phyloP scores from a whole-genome alignment of 2,329 filamentous ascomycete species.

The Tolypocladium endophyticum region DNA sequence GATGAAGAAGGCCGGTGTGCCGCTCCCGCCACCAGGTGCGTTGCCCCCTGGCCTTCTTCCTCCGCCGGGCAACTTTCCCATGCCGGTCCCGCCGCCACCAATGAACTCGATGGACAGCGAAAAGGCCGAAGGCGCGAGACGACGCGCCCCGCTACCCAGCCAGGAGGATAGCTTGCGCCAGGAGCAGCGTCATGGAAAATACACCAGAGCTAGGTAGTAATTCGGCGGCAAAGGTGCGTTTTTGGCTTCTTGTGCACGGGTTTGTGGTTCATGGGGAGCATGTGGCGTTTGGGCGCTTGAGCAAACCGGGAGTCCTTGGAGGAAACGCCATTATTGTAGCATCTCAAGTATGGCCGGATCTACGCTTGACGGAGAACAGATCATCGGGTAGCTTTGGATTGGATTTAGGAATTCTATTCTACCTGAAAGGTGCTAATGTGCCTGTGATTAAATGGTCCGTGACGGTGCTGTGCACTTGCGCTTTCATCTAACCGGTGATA shows the following conservation, averaged over 20 bases:
- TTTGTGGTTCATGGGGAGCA: background rate
- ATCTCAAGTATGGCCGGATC: background rate
- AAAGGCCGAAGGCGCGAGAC: slow-evolving; percentile 24
- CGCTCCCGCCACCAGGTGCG: slow-evolving; percentile 42
- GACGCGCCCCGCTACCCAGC: slow-evolving; percentile 65
- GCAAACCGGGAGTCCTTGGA: background rate
- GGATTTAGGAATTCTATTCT: background rate
- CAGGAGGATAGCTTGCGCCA: slow-evolving; percentile 73
- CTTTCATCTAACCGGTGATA: slow-evolving; percentile 1
- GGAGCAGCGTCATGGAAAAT: slow-evolving; percentile 60
- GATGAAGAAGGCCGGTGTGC: slow-evolving; percentile 55
- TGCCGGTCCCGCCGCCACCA: slow-evolving; percentile 26
- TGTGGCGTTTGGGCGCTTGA: background rate
- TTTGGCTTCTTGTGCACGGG: background rate
- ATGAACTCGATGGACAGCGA: slow-evolving; percentile 23
- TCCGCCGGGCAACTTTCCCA: slow-evolving; percentile 24
- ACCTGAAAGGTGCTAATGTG: background rate
- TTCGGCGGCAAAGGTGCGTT: background rate
- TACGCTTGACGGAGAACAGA: background rate
- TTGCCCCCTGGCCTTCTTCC: slow-evolving; percentile 34
- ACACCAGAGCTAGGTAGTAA: slow-evolving; percentile 35
- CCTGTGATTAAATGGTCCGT: background rate
- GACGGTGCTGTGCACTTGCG: slow-evolving; percentile 39
- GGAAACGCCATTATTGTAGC: background rate
- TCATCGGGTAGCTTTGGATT: background rate